Evolutionary conservation across 345 rosid genomes (phyloP), one percentile per base, ranked within the genome.

Genomic region (Boechera retrofracta): DNA sequence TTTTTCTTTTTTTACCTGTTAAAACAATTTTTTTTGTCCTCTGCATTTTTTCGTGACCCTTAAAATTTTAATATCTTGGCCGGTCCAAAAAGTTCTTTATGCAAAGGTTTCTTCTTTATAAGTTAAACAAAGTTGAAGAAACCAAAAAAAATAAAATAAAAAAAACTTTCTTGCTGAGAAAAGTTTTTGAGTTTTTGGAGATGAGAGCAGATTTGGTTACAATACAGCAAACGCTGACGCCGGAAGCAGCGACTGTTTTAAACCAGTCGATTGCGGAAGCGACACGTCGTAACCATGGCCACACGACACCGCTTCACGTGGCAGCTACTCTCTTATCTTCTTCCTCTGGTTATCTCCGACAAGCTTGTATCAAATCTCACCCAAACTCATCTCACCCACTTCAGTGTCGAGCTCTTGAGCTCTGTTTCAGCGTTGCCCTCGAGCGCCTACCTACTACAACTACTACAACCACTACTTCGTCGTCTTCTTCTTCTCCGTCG

Each of bases 341-440:
- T 9, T 86, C 98, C 12, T 78, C 98, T 16, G 99, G 99, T 16
- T 95, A 64, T 78, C 94, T 95, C 78, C 87, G 99, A 45, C 98
- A 92, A 80, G 98, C 99, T 5, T 95, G 99, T 79, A 92, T 92
- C 79, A 95, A 95, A 74, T 91, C 99, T 1, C 99, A 95, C 81
- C 99, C 98, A 5, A 95, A 92, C 73, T 95, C 99, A 0, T 95
- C 99, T 5, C 98, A 95, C 72, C 99, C 99, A 0, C 87, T 95
- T n/a, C 99, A 95, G 94, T 95, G 99, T 77, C 86, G 99, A 26
- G 99, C 99, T 18, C 83, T 95, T 28, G 99, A 95, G 93, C 99
- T 95, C 67, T 95, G 99, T 75, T 95, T 95, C 86, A 91, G 93
- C 82, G 99, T 95, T n/a, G 99, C 99, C 3, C 86, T 95, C 62